Conservation (phyloP, 208 protist species). For the Leishmania mexicana region DNA sequence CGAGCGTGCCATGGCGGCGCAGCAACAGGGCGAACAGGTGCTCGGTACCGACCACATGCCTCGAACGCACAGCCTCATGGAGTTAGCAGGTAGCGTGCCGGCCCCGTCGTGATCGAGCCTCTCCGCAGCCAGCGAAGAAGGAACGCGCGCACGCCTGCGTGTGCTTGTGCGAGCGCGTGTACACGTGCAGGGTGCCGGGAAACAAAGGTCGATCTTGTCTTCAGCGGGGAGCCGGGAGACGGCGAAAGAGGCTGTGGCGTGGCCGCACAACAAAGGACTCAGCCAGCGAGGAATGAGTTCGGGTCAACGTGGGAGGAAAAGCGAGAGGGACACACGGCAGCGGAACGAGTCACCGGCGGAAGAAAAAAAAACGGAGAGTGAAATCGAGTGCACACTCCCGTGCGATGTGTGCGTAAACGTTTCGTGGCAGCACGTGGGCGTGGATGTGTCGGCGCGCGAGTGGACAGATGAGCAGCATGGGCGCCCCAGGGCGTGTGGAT, state of each 20-base stretch:
- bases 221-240: background rate
- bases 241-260: background rate
- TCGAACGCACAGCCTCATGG: slow-evolving; percentile 86
- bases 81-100: slow-evolving; percentile 58
- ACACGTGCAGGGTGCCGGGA: background rate
- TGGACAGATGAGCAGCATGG: background rate
- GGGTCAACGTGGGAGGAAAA: background rate
- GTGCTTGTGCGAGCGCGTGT: background rate
- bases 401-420: background rate
- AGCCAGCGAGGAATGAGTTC: background rate
- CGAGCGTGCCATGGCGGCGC: slow-evolving; percentile 47
- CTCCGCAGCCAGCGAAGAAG: background rate
- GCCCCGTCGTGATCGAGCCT: background rate
- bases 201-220: background rate
- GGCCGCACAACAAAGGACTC: background rate
- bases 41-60: slow-evolving; percentile 75
- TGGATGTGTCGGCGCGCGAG: background rate
- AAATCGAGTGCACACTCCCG: background rate
- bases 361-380: background rate
- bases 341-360: background rate
- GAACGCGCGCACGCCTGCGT: background rate
- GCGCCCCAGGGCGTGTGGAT: background rate
- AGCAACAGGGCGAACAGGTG: slow-evolving; percentile 40
- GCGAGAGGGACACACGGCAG: background rate
- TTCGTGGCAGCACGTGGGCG: background rate